Base-by-base conservation (phyloP, 2,329 filamentous ascomycete species). In the Ambrosiella cleistominuta region DNA sequence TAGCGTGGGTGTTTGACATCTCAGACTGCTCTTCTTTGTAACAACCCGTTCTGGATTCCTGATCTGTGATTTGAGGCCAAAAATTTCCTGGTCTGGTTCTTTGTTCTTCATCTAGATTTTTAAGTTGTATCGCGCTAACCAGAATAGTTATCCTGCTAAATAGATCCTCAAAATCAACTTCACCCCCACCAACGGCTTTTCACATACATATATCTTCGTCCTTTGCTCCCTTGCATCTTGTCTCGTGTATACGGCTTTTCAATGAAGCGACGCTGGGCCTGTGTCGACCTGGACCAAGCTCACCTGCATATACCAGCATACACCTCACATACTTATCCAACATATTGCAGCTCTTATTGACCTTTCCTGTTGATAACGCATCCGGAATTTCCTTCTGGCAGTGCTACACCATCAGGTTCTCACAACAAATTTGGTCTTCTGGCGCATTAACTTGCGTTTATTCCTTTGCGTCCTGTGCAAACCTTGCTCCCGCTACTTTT, bases 241-340 rank as follows among this genome's bases (percentile, higher is more conserved):
- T 45, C 40, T 53, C 27, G 51, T 58, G 19, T 45, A 59, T 56
- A 57, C 49, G 38, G 37, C 50, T 39, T 39, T 42, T 50, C 55
- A 50, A 50, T 35, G 44, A 40, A 50, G 39, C 55, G 44, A 27
- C 15, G 53, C 53, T 44, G 11, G 53, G 38, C 38, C 53, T 55
- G 53, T 55, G 56, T 47, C 11, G 17, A 58, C 57, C 19, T 58
- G 51, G 57, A 54, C 57, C 39, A 55, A 58, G 57, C 57, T 58
- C 57, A 50, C 51, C 50, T 58, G 57, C 57, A 54, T 58, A 56
- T 56, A 56, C 54, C 27, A 44, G 47, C 36, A 56, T 47, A 59
- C 38, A 38, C 19, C 54, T 15, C 36, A 56, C 38, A 47, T 27
- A 39, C 39, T 38, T n/a, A 59, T 19, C n/a, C 56, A 37, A 38